Evolutionary conservation across 345 rosid genomes (phyloP), one percentile per base, ranked within the genome.

Genomic region (Nasturtium officinale): DNA sequence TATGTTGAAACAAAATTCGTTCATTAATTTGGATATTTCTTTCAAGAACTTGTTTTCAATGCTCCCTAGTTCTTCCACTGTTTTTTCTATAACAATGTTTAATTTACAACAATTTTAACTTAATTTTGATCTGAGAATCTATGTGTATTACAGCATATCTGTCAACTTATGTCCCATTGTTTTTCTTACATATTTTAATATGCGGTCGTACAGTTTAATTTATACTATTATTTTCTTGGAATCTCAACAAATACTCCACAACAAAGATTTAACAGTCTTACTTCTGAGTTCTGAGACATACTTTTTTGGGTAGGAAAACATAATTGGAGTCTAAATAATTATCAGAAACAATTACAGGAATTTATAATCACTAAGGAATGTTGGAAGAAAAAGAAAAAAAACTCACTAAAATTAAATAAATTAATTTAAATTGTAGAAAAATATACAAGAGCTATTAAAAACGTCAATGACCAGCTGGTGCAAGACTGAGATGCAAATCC

Each of bases 401-500:
- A 74, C 28, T 48, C 29, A 29, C 75, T 37, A 33, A 16, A 47
- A 28, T 57, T 53, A 80, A 84, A 81, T 68, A 23, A 82, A 84
- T 78, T 9, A 83, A 85, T 67, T 67, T 65, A 74, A 84, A 77
- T 32, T 69, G 65, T 42, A 67, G 71, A 33, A 61, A 74, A 81
- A 84, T 85, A 82, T 87, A 87, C 90, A 75, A 12, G 50, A 71
- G 65, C 50, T 65, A 65, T 23, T 28, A 55, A 12, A 54, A 65
- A 16, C 54, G 54, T 87, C 86, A 90, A 2, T 81, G 88, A 42
- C 89, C 89, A 42, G 97, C 87, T 4, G 98, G 98, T 40, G 97
- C 91, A 54, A 94, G 91, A 76, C 98, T 86, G 9, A 94, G 97
- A 79, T 94, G 98, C 82, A 94, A 84, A 77, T 91, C 95, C 70